phyloP scores from a whole-genome alignment of 2,329 filamentous ascomycete species.

The Metarhizium anisopliae region DNA sequence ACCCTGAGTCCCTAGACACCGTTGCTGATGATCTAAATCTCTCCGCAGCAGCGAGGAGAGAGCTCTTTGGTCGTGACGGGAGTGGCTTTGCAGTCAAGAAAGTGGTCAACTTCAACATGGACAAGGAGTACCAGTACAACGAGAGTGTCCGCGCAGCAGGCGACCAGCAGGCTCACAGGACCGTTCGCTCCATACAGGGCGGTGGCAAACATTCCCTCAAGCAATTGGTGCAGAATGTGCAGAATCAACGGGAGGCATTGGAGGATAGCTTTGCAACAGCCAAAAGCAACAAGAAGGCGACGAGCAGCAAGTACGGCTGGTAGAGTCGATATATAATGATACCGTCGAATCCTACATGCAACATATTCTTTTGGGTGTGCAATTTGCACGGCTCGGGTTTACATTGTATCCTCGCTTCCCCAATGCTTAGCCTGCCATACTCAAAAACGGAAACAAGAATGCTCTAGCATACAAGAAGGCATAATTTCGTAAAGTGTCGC shows the following conservation, averaged over 20 bases:
- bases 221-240: constrained; percentile 77
- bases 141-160: constrained; percentile 63
- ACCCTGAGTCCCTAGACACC: constrained; percentile 51
- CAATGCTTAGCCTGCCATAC: background rate
- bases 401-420: background rate
- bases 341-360: background rate
- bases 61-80: constrained; percentile 69
- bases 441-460: background rate
- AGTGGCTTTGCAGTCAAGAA: constrained; percentile 35
- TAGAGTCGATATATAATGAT: background rate
- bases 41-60: constrained; percentile 65
- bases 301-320: constrained; percentile 80
- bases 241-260: constrained; percentile 73
- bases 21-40: constrained; percentile 75
- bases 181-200: constrained; percentile 75
- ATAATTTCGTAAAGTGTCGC: background rate
- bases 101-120: constrained; percentile 81
- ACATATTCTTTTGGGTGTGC: background rate
- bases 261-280: constrained; percentile 88
- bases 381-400: background rate
- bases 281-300: constrained; percentile 70
- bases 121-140: constrained; percentile 78
- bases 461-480: background rate
- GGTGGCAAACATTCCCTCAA: constrained; percentile 71
- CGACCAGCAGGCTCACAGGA: constrained; percentile 67